These are phyloP conservation scores for Xerocomus brunneocitrinus DNA, from an alignment of 768 basidiomycete genomes.

Conservation along the genomic window DNA sequence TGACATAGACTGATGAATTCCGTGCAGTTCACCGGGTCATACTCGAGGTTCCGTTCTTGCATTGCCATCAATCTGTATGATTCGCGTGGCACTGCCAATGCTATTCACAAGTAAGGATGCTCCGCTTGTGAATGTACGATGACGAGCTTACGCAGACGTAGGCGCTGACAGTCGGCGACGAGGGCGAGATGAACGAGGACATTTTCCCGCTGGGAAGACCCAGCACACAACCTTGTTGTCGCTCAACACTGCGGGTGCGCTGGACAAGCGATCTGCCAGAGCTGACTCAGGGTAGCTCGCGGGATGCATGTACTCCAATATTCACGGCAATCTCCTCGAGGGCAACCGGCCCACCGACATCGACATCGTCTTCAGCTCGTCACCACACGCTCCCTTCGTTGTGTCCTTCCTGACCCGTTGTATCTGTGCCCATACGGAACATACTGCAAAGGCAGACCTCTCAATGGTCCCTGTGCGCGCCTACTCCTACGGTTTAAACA, in stretches of 20 bases:
- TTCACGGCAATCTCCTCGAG: too few species aligned
- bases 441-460: conserved; percentile 33
- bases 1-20: neutral
- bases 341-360: too few species aligned
- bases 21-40: conserved; percentile 74
- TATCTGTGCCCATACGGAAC: conserved; percentile 69
- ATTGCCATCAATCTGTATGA: conserved; percentile 88
- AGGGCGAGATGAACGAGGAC: conserved; percentile 36
- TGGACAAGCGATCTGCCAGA: conserved; percentile 35
- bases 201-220: conserved; percentile 75
- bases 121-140: neutral
- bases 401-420: conserved; percentile 73
- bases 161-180: conserved; percentile 75
- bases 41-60: conserved; percentile 82
- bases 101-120: conserved; percentile 58
- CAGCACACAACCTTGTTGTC: conserved; percentile 72
- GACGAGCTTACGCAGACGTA: conserved; percentile 8
- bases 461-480: conserved; percentile 37
- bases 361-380: too few species aligned
- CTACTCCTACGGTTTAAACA: conserved; percentile 66
- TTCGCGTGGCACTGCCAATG: conserved; percentile 74
- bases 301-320: too few species aligned
- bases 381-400: conserved; percentile 45
- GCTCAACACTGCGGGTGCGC: conserved; percentile 61
- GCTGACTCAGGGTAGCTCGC: too few species aligned